Percentiles rank a stretch among this genome's conserved stretches.
phyloP scores from a whole-genome alignment of 2,329 filamentous ascomycete species.

The Verticillium albo-atrum region DNA sequence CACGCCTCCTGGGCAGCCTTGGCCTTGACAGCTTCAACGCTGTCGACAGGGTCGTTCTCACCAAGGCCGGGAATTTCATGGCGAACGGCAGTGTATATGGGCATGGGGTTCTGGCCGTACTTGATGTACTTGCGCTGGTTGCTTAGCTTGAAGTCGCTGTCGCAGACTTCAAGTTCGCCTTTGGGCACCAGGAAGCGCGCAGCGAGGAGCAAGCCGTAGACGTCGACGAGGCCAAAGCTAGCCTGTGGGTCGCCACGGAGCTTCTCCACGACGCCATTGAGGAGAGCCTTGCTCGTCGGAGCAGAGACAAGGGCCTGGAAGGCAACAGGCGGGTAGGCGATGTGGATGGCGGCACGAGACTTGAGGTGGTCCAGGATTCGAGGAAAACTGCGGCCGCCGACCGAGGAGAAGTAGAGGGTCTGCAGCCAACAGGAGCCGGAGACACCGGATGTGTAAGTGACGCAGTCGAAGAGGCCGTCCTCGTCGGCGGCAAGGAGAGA shows the following conservation, averaged over 20 bases:
- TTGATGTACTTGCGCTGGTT: slow-evolving; percentile 75
- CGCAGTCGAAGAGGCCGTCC: slow-evolving; percentile 86
- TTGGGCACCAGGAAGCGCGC: slow-evolving; percentile 81
- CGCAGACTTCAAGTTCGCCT: slow-evolving; percentile 73
- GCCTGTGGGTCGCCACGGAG: slow-evolving; percentile 75
- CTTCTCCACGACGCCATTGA: slow-evolving; percentile 88
- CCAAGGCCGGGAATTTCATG: slow-evolving; percentile 81
- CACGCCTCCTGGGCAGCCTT: slow-evolving; percentile 65
- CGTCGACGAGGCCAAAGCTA: slow-evolving; percentile 85
- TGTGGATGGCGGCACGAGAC: slow-evolving; percentile 76
- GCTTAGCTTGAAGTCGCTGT: slow-evolving; percentile 83
- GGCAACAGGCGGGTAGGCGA: slow-evolving; percentile 85
- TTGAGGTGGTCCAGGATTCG: slow-evolving; percentile 82
- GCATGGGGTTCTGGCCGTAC: slow-evolving; percentile 76
- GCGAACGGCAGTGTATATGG: slow-evolving; percentile 92
- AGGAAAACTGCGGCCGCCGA: slow-evolving; percentile 63
- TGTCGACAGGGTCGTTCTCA: slow-evolving; percentile 24
- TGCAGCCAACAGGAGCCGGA: slow-evolving; percentile 97
- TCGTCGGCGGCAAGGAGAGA: slow-evolving; percentile 82
- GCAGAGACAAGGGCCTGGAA: slow-evolving; percentile 78
- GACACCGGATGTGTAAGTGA: slow-evolving; percentile 92
- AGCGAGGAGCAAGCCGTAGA: slow-evolving; percentile 83
- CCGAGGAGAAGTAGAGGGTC: slow-evolving; percentile 76
- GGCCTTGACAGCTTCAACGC: slow-evolving; percentile 45
- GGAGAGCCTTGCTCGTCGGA: slow-evolving; percentile 87